These are phyloP conservation scores for Tetradesmus lagerheimii DNA, from an alignment of 139 green algal genomes.

Conservation along the genomic window DNA sequence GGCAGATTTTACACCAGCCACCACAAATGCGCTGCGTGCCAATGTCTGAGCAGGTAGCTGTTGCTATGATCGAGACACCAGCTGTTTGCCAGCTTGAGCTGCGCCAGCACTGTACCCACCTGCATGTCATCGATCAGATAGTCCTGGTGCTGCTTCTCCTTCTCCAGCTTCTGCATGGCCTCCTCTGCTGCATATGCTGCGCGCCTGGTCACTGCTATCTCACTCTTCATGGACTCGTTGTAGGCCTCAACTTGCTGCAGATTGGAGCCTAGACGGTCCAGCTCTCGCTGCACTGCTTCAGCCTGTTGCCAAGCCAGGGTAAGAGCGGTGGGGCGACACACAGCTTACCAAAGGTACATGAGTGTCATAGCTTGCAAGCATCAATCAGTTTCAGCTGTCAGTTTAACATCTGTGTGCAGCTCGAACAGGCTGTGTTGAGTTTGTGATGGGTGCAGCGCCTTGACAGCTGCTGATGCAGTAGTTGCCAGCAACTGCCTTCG, in stretches of 20 bases:
- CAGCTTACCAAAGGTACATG: no score
- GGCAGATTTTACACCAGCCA: no score
- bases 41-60: neutral
- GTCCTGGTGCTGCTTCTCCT: constrained; percentile 90
- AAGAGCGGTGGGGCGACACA: no score
- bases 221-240: constrained; percentile 76
- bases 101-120: no score
- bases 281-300: constrained; percentile 81
- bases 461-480: neutral
- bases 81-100: no score
- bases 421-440: neutral
- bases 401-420: neutral
- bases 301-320: no score
- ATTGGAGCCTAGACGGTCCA: constrained; percentile 78
- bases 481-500: neutral
- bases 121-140: constrained; percentile 80
- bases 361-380: neutral
- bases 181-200: constrained; percentile 88
- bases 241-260: constrained; percentile 79
- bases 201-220: constrained; percentile 88
- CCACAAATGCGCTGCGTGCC: no score
- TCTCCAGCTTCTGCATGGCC: constrained; percentile 79
- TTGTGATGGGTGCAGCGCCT: neutral
- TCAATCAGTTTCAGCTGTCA: neutral
- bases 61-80: no score